Conservation (phyloP, 768 basidiomycete species). For the Pisolithus sp. region DNA sequence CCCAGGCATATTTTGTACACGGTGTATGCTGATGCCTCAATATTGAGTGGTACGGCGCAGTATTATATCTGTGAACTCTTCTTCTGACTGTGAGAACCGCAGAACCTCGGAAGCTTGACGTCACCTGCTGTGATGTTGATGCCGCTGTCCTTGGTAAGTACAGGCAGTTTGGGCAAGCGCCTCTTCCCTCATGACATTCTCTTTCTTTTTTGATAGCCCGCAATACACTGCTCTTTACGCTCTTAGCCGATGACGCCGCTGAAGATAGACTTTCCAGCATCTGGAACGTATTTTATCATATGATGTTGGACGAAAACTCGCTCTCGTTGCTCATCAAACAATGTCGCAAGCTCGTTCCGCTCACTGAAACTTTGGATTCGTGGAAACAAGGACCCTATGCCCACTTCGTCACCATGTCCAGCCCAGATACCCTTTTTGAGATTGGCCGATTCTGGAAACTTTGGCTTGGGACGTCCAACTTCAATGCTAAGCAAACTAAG, state of each 20-base stretch:
- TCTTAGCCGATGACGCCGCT: conserved; percentile 19
- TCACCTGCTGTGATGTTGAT: conserved; percentile 27
- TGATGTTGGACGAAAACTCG: conserved; percentile 19
- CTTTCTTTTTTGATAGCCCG: conserved; percentile 13
- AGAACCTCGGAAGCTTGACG: conserved; percentile 21
- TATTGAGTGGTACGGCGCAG: not conserved
- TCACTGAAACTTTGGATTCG: conserved; percentile 12
- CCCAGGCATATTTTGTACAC: conserved; percentile 44
- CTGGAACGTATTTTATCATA: conserved; percentile 29
- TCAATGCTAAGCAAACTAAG: conserved; percentile 6
- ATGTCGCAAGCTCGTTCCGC: conserved; percentile 17
- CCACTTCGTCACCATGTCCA: conserved; percentile 19
- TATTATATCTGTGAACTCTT: not conserved
- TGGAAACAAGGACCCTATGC: conserved; percentile 25
- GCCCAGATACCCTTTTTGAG: conserved; percentile 17
- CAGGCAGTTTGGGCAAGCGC: not conserved
- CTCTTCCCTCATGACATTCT: not conserved
- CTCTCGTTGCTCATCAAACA: conserved; percentile 20
- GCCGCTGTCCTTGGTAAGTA: conserved; percentile 23
- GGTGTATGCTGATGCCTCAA: conserved; percentile 13
- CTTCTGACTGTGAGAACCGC: not conserved
- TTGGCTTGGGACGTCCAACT: conserved; percentile 11
- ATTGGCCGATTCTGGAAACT: conserved; percentile 18
- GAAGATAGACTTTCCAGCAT: conserved; percentile 12
- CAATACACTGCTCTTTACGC: conserved; percentile 23